These are phyloP conservation scores for Isatis lusitanica DNA, from an alignment of 441 rosid genomes.

Conservation along the genomic window DNA sequence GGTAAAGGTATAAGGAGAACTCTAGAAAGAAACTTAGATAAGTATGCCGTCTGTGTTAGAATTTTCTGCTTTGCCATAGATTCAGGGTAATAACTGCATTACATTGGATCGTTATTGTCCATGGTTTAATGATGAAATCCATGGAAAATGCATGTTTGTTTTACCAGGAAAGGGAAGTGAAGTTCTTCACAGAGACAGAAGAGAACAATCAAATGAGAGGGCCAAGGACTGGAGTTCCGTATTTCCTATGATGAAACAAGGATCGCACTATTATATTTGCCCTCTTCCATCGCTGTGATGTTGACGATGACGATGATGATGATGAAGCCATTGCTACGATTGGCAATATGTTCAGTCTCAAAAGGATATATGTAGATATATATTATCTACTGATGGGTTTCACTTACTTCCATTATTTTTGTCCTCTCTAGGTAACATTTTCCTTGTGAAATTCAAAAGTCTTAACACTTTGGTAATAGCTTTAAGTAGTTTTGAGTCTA, in stretches of 20 bases:
- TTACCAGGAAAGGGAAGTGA: slow-evolving; percentile 89
- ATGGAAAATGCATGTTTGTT: slow-evolving; percentile 6
- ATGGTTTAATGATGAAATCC: slow-evolving; percentile 1
- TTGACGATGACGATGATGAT: slow-evolving; percentile 23
- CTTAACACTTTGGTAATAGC: slow-evolving; percentile 22
- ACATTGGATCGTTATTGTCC: background rate
- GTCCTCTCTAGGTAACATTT: slow-evolving; percentile 25
- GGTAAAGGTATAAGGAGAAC: slow-evolving; percentile 3
- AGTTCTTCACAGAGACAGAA: slow-evolving; percentile 97
- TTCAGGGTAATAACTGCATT: slow-evolving; percentile 5
- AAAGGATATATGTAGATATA: slow-evolving; percentile 29
- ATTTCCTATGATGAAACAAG: slow-evolving; percentile 60
- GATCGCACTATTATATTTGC: background rate
- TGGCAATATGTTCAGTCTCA: slow-evolving; percentile 33
- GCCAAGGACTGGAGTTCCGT: slow-evolving; percentile 97
- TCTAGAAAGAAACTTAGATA: background rate
- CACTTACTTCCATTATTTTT: slow-evolving; percentile 28
- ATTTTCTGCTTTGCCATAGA: background rate
- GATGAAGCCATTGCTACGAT: slow-evolving; percentile 35
- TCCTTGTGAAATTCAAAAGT: slow-evolving; percentile 21
- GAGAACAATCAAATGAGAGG: slow-evolving; percentile 99
- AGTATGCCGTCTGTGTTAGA: background rate
- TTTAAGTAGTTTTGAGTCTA: slow-evolving; percentile 18
- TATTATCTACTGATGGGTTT: slow-evolving; percentile 37
- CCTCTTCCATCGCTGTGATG: slow-evolving; percentile 6